phyloP scores from a whole-genome alignment of 306 rosid genomes.

The Albizia julibrissin region DNA sequence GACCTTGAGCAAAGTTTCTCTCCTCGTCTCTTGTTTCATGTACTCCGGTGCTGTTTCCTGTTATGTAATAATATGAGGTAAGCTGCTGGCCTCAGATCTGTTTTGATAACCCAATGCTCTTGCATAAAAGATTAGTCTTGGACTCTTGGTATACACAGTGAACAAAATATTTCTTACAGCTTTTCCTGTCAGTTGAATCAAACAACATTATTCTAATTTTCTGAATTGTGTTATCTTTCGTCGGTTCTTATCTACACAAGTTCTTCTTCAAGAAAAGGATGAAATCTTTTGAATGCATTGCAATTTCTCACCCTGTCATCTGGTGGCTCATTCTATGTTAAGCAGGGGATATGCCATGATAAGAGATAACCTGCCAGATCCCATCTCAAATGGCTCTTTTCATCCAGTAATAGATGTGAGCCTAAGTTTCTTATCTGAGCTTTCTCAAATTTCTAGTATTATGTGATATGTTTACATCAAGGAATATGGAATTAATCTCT shows the following conservation, averaged over 20 bases:
- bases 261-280: not conserved
- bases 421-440: not conserved
- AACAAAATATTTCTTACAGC: not conserved
- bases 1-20: slow-evolving; percentile 19
- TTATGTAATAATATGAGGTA: slow-evolving; percentile 17
- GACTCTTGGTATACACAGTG: not conserved
- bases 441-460: not conserved
- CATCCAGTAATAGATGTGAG: not conserved
- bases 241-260: not conserved
- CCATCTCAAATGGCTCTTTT: slow-evolving; percentile 18
- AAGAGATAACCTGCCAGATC: slow-evolving; percentile 4
- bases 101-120: not conserved
- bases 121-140: not conserved
- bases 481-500: not conserved
- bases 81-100: not conserved
- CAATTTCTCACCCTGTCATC: not conserved
- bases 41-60: slow-evolving; percentile 25
- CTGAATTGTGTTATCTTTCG: not conserved
- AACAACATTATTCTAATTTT: not conserved
- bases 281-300: not conserved
- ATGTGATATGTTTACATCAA: not conserved
- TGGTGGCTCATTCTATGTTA: not conserved
- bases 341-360: slow-evolving; percentile 27
- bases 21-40: slow-evolving; percentile 20
- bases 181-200: not conserved